phyloP scores from a whole-genome alignment of 2,329 filamentous ascomycete genomes.

The Phaeosphaeriaceae sp. region DNA sequence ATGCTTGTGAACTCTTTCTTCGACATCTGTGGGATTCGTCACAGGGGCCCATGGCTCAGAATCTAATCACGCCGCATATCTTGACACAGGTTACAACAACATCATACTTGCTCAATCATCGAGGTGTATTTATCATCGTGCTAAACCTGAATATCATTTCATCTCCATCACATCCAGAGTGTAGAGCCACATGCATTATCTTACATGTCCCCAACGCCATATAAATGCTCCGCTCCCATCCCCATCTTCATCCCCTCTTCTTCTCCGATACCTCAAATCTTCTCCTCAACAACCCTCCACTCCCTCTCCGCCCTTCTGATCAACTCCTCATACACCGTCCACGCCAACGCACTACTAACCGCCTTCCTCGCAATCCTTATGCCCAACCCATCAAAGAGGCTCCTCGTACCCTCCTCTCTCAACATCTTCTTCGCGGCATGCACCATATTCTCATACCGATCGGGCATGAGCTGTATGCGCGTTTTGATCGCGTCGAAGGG shows the following conservation, averaged over 20 bases:
- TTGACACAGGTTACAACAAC: no score
- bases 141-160: no score
- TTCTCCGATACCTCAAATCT: not conserved
- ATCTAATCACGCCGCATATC: no score
- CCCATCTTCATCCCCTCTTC: not conserved
- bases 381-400: constrained; percentile 84
- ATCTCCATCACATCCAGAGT: no score
- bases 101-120: no score
- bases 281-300: constrained; percentile 36
- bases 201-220: not conserved
- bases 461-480: constrained; percentile 87
- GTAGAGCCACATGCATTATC: no score
- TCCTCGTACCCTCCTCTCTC: constrained; percentile 77
- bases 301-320: constrained; percentile 73
- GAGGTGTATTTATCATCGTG: no score
- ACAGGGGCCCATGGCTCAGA: no score
- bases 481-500: constrained; percentile 98
- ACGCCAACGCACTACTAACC: constrained; percentile 90
- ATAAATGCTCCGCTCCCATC: not conserved
- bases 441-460: constrained; percentile 81
- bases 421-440: constrained; percentile 82
- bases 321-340: constrained; percentile 96
- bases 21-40: no score
- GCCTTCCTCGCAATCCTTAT: constrained; percentile 91
- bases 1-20: no score